A percentile compares a stretch with the other conserved stretches of the same genome.
Conservation (phyloP, 2,329 filamentous ascomycete genomes). For the Microdochium paspali region DNA sequence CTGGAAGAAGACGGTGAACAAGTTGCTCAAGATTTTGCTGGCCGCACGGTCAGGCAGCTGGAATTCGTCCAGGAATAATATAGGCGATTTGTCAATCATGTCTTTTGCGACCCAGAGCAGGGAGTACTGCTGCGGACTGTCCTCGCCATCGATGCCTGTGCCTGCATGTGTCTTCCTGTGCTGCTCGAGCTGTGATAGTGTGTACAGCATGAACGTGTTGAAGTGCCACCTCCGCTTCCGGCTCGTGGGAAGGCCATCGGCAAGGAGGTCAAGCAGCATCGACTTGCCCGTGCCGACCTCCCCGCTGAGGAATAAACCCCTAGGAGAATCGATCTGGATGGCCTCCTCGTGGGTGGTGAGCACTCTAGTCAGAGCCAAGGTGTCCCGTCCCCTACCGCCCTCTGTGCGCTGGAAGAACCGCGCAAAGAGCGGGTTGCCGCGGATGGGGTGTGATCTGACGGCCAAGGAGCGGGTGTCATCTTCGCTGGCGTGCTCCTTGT, state of each 20-base stretch:
- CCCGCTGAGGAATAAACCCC: slow-evolving; percentile 67
- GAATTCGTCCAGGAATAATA: slow-evolving; percentile 76
- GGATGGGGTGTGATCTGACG: slow-evolving; percentile 42
- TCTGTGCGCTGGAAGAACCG: slow-evolving; percentile 49
- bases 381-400: slow-evolving; percentile 32
- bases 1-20: slow-evolving; percentile 75
- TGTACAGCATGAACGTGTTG: slow-evolving; percentile 78
- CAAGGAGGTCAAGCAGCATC: slow-evolving; percentile 78
- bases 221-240: slow-evolving; percentile 75
- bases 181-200: slow-evolving; percentile 60
- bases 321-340: slow-evolving; percentile 61
- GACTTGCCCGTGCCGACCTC: slow-evolving; percentile 79
- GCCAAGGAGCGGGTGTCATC: slow-evolving; percentile 32
- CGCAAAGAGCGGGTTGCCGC: slow-evolving; percentile 48
- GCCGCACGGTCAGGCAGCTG: slow-evolving; percentile 71
- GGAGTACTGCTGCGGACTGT: slow-evolving; percentile 45
- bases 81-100: slow-evolving; percentile 63
- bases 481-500: slow-evolving; percentile 17
- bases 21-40: slow-evolving; percentile 69
- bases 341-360: slow-evolving; percentile 64
- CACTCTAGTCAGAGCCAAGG: slow-evolving; percentile 57
- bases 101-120: slow-evolving; percentile 67
- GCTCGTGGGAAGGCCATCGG: slow-evolving; percentile 62
- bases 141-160: slow-evolving; percentile 5
- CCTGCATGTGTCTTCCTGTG: slow-evolving; percentile 35